Evolutionary conservation across 352 stramenopile genomes (phyloP).

Genomic region (Saprolegnia parasitica): DNA sequence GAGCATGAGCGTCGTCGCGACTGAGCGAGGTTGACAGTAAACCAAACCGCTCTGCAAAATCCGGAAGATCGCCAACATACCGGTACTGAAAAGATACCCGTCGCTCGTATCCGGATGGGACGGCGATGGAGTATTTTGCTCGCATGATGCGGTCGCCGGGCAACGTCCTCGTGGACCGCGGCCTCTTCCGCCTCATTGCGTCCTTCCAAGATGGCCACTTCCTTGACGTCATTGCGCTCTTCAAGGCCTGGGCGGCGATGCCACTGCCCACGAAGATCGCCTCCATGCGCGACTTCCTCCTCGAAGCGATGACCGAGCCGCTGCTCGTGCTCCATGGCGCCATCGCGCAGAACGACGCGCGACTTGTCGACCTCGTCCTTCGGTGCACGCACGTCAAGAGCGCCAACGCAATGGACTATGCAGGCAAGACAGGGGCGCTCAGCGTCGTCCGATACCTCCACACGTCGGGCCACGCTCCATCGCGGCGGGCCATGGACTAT

Average conservation of each 20-base stretch:
- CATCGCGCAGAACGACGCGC: neutral
- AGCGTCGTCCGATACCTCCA: slow-evolving; percentile 37
- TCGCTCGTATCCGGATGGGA: no score
- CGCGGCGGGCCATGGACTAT: slow-evolving; percentile 33
- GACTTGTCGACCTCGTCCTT: neutral
- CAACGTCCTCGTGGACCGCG: neutral
- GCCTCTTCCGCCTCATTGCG: neutral
- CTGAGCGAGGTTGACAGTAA: no score
- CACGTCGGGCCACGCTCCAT: neutral
- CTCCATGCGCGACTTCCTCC: neutral
- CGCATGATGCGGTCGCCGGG: neutral
- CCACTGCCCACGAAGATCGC: neutral
- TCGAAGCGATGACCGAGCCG: neutral
- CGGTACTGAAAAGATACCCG: no score
- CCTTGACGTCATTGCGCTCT: neutral
- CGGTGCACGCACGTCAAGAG: neutral
- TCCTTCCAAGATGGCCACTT: neutral
- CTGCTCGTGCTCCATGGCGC: neutral
- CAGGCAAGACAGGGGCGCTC: slow-evolving; percentile 33
- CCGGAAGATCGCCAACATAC: no score
- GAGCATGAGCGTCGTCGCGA: no score
- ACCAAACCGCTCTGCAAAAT: no score
- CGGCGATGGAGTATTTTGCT: no score
- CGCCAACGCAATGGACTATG: slow-evolving; percentile 37
- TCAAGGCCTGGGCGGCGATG: neutral